A percentile compares a stretch with the other conserved stretches of the same genome.
phyloP scores from a whole-genome alignment of 495 filamentous ascomycete species.

The Clohesyomyces aquaticus region DNA sequence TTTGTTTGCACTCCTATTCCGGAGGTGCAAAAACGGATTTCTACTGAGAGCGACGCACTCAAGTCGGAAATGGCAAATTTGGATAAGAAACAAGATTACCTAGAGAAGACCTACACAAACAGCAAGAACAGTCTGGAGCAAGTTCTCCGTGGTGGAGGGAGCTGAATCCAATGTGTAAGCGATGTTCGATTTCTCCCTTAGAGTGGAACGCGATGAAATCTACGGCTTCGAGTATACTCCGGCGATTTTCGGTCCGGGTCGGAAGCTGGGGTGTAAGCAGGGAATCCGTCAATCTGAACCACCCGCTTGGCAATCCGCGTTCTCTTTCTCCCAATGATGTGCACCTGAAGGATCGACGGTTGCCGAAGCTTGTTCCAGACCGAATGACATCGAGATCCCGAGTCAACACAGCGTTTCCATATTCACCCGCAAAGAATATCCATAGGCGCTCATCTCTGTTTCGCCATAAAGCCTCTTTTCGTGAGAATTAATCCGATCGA shows the following conservation, averaged over 20 bases:
- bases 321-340: too few species aligned
- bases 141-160: constrained; percentile 63
- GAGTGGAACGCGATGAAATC: too few species aligned
- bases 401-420: too few species aligned
- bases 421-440: too few species aligned
- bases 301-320: not conserved
- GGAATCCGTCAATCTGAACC: not conserved
- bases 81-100: constrained; percentile 88
- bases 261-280: not conserved
- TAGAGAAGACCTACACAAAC: constrained; percentile 94
- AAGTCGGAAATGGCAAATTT: constrained; percentile 76
- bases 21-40: constrained; percentile 74
- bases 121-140: constrained; percentile 86
- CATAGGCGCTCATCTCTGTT: too few species aligned
- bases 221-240: too few species aligned
- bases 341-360: too few species aligned
- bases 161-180: constrained; percentile 7
- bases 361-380: too few species aligned
- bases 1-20: constrained; percentile 78
- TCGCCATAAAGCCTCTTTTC: not conserved
- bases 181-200: too few species aligned
- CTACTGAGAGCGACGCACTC: constrained; percentile 72
- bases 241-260: not conserved
- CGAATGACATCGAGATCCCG: too few species aligned
- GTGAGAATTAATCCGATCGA: not conserved